Evolutionary conservation across 345 rosid species (phyloP), one percentile per base, ranked within the genome.

Genomic region (Salix exigua): DNA sequence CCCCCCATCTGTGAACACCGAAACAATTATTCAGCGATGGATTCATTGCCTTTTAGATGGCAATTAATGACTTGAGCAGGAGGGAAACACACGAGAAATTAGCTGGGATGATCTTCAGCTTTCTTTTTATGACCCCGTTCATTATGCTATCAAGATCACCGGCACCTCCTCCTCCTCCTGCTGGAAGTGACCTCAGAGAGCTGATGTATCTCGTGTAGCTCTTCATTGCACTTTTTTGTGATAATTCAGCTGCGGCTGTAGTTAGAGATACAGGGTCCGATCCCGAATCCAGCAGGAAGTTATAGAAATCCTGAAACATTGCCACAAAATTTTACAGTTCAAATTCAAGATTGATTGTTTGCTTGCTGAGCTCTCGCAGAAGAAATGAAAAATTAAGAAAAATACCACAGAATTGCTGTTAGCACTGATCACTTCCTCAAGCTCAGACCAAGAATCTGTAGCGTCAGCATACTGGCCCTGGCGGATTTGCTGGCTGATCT

Each of bases 101-200:
- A 31, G 71, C 61, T 2, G 99, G 99, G 78, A 95, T 92, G 67
- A 94, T 89, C 83, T 85, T 87, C 62, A 93, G 97, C 81, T 93
- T 93, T 65, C 86, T 79, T 78, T 75, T 91, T 46, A 95, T 85
- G 30, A 71, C 79, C 46, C 90, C 96, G 69, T 95, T 90, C 97
- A 95, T 89, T 70, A 95, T 79, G 74, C 17, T 78, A 70, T 76
- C 72, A 77, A 90, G 33, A 71, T 83, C 85, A 38, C 66, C 88
- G 37, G 44, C 87, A 66, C 78, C 73, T 17, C 40, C 78, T 25
- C 40, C 78, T 25, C 64, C 86, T 25, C 37, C 37, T 33, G 61
- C 86, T 17, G 85, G 79, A 60, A 70, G 33, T 78, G 82, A 72
- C 64, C 81, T 85, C 51, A 79, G 30, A 19, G 79, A 81, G 44